Conservation (phyloP, 305 asterid genomes). For the Solanum hybrid region DNA sequence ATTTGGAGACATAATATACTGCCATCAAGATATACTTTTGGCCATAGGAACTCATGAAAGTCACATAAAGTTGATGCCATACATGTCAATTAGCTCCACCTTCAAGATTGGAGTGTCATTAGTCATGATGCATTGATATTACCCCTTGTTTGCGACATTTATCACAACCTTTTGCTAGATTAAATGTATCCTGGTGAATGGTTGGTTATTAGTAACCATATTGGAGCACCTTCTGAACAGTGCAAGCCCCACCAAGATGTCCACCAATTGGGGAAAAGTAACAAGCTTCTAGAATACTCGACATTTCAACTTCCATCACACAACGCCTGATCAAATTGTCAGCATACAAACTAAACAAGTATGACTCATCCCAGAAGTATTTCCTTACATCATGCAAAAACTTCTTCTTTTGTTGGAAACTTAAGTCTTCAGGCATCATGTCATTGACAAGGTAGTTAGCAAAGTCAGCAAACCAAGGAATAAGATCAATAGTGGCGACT, state of each 20-base stretch:
- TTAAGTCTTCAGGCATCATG: background rate
- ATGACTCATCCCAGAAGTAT: background rate
- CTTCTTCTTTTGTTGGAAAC: background rate
- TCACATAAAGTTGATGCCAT: background rate
- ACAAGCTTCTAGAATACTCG: background rate
- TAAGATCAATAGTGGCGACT: background rate
- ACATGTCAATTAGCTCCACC: background rate
- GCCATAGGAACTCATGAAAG: background rate
- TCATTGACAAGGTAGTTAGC: background rate
- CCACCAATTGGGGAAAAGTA: background rate
- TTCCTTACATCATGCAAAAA: background rate
- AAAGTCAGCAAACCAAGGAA: background rate
- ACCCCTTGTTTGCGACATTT: background rate
- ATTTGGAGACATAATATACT: background rate
- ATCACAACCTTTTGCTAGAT: background rate
- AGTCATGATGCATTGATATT: background rate
- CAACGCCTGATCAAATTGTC: background rate
- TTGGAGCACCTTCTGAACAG: background rate
- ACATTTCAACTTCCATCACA: background rate
- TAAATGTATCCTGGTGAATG: background rate
- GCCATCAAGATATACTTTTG: background rate
- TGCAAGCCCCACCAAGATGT: background rate
- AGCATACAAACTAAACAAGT: background rate
- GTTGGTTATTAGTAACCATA: background rate
- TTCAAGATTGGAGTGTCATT: background rate